Evolutionary conservation across 305 asterid genomes (phyloP).

Genomic region (Ajuga reptans): DNA sequence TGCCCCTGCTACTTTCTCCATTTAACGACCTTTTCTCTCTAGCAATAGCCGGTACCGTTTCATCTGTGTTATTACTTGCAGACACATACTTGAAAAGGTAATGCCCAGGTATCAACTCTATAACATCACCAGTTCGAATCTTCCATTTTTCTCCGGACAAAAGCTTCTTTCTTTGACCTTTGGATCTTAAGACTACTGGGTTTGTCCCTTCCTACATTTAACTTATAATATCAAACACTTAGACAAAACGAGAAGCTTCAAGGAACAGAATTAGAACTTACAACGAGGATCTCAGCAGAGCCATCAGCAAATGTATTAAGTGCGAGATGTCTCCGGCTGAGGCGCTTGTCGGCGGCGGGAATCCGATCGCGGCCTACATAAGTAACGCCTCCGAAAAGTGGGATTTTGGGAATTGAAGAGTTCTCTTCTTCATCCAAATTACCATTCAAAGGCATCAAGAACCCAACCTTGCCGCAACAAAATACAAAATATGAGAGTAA

Average conservation of each 20-base stretch:
- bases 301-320: conserved; percentile 38
- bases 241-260: too few relatives aligned
- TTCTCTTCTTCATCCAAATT: conserved; percentile 44
- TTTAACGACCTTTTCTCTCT: conserved; percentile 45
- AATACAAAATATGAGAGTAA: too few relatives aligned
- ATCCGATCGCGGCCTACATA: conserved; percentile 66
- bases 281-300: conserved; percentile 62
- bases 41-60: conserved; percentile 20
- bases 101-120: conserved; percentile 86
- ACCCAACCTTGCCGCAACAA: conserved; percentile 50
- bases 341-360: conserved; percentile 64
- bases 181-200: conserved; percentile 69
- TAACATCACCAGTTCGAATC: conserved; percentile 55
- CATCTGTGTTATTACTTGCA: conserved; percentile 22
- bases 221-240: conserved; percentile 15
- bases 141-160: conserved; percentile 54
- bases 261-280: too few relatives aligned
- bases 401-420: conserved; percentile 48
- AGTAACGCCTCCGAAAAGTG: conserved; percentile 45
- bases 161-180: conserved; percentile 61
- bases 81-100: conserved; percentile 66
- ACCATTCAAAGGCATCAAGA: conserved; percentile 50
- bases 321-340: conserved; percentile 74
- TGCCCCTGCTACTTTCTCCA: conserved; percentile 36
- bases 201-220: conserved; percentile 70